Percentiles rank a stretch among this genome's conserved stretches.
Evolutionary conservation across 108 stramenopile species (phyloP).

Genomic region (Skeletonema grethae): DNA sequence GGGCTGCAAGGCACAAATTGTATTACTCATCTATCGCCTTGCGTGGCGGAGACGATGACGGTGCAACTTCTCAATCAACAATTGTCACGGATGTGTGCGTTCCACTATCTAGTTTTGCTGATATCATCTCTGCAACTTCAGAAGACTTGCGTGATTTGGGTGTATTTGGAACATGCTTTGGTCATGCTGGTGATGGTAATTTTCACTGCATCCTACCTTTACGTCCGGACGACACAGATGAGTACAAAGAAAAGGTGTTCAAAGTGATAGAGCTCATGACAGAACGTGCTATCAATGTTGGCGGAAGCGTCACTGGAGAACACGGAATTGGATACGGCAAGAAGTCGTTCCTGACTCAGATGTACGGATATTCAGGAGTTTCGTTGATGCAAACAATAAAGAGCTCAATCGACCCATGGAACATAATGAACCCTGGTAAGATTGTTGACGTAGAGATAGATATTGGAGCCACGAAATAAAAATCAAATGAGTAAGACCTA

Average conservation of each 20-base stretch:
- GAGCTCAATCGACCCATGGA: slow-evolving; percentile 83
- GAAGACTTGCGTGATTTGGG: slow-evolving; percentile 63
- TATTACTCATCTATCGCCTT: slow-evolving; percentile 80
- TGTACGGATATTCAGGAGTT: slow-evolving; percentile 86
- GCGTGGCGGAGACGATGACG: slow-evolving; percentile 41
- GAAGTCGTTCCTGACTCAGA: slow-evolving; percentile 73
- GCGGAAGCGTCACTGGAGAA: slow-evolving; percentile 98
- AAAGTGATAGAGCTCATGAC: slow-evolving; percentile 70
- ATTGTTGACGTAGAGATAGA: slow-evolving; percentile 47
- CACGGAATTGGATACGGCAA: slow-evolving; percentile 97
- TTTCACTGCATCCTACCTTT: slow-evolving; percentile 92
- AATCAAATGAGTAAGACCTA: too few species aligned
- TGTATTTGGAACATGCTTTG: slow-evolving; percentile 89
- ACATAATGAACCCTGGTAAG: slow-evolving; percentile 96
- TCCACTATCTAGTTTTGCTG: slow-evolving; percentile 86
- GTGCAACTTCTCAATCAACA: slow-evolving; percentile 52
- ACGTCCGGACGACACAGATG: slow-evolving; percentile 62
- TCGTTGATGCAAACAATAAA: slow-evolving; percentile 88
- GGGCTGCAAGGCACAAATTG: slow-evolving; percentile 86
- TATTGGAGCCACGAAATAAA: too few species aligned
- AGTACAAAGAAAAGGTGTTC: slow-evolving; percentile 68
- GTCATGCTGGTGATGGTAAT: slow-evolving; percentile 98
- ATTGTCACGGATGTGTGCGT: slow-evolving; percentile 94
- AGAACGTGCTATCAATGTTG: slow-evolving; percentile 65
- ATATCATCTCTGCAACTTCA: slow-evolving; percentile 73